Evolutionary conservation across 306 rosid genomes (phyloP), one percentile per base, ranked within the genome.

Genomic region (Dryas alaskensis): DNA sequence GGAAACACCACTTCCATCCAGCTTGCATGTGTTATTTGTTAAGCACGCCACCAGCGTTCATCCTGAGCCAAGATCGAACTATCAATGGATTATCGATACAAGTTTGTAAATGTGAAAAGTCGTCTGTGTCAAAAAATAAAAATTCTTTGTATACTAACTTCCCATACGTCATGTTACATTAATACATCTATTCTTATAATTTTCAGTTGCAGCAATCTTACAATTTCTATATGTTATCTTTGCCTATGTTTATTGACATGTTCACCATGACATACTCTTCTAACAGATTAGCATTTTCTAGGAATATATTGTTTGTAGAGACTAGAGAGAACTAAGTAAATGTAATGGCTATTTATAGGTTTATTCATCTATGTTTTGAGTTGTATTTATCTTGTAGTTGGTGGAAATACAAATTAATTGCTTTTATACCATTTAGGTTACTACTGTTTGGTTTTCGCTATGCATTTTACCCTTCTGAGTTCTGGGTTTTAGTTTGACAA

Each of bases 401-500:
- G 22, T 55, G 57, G 7, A 42, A 57, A 42, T 22, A 44, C 6
- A 46, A 25, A n/a, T 58, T 64, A 27, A 27, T 72, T 65, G 12
- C 63, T 9, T 63, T 27, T 39, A 1, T 48, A 17, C 39, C 47
- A 16, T 27, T 51, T 65, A 13, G 37, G 60, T 65, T 42, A 17
- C 50, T 74, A 17, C 37, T 39, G 4, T 59, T 61, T 57, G 63
- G 16, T 43, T 72, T 58, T 77, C 55, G 47, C 11, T 69, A 62
- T 65, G 19, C 8, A 19, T 49, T 52, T 75, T 50, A 46, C 58
- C 17, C 49, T 16, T 57, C 16, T 27, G 37, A 73, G 60, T 57
- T 61, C 54, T 22, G 52, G 31, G 1, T 17, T 69, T 78, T 59
- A 7, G 49, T 27, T 49, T 84, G 73, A 83, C 59, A 81, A 16